These are phyloP conservation scores for Aspergillus heteromorphus DNA, from an alignment of 495 filamentous ascomycete genomes.

Conservation along the genomic window DNA sequence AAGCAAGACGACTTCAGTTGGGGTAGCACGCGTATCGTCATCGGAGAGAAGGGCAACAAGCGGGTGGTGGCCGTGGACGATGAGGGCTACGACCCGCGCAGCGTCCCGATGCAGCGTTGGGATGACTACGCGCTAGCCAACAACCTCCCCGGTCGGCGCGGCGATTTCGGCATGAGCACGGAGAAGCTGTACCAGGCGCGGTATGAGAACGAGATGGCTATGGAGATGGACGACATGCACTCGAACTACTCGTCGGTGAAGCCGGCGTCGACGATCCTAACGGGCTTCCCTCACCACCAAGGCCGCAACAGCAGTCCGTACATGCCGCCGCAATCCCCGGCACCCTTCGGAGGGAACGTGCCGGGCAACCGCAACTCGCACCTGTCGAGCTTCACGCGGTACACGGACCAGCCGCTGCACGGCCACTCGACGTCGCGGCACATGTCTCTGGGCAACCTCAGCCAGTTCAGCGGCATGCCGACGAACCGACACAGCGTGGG, in stretches of 20 bases:
- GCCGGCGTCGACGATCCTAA: constrained; percentile 86
- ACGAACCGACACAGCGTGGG: constrained; percentile 44
- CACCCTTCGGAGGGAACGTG: constrained; percentile 53
- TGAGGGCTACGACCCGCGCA: constrained; percentile 81
- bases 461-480: constrained; percentile 47
- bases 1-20: constrained; percentile 97
- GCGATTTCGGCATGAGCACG: constrained; percentile 40
- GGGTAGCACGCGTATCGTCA: constrained; percentile 96
- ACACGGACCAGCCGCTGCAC: constrained; percentile 44
- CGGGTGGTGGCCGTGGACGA: constrained; percentile 83
- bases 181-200: constrained; percentile 59
- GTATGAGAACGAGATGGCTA: constrained; percentile 60
- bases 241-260: constrained; percentile 93
- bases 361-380: constrained; percentile 51
- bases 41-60: constrained; percentile 87
- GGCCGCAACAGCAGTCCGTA: constrained; percentile 52
- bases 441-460: constrained; percentile 59
- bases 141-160: constrained; percentile 86
- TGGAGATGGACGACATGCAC: constrained; percentile 97
- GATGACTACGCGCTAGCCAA: constrained; percentile 94
- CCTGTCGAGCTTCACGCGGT: constrained; percentile 49
- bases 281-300: constrained; percentile 69
- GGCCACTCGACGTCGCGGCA: constrained; percentile 39
- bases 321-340: constrained; percentile 77
- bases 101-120: constrained; percentile 92